Evolutionary conservation across 2,329 filamentous ascomycete genomes (phyloP), one percentile per base, ranked within the genome.

Genomic region (Trichophyton schoenleinii): DNA sequence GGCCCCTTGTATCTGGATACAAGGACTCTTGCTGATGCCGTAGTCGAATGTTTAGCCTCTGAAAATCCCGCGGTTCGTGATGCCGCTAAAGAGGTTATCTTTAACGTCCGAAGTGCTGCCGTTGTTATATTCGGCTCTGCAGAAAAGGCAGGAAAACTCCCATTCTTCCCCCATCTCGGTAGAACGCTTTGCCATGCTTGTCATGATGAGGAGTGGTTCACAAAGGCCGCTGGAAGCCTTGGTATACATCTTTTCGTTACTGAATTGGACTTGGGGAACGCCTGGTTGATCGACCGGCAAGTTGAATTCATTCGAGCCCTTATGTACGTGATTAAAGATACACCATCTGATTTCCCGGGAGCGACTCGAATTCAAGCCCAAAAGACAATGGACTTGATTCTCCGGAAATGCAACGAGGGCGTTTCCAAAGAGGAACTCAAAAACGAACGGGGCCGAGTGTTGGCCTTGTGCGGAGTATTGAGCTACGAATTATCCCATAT

Each of bases 191-290:
- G 89, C 67, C 94, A 99, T 71, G 91, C 89, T 66, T 99, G 94
- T 72, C 91, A 96, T 68, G 91, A 94, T 68, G 92, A 99, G 72
- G 94, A 99, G 69, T 99, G 95, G 94, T 99, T 96, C 70, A 91
- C 91, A 59, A 99, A 99, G 75, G 88, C 91, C 42, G 94, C 92
- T 57, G 94, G 94, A 44, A 91, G 88, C 60, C 77, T 92, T 20
- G 95, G 95, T 61, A 96, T 99, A 68, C 87, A 89, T 69, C 86
- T 95, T 61, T 78, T 99, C 62, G 86, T 92, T 36, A 92, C 89
- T 1, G 87, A 92, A 67, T 79, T 97, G 61, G 86, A 92, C 60
- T 80, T 99, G 55, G 90, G 90, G 48, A 88, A 95, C 68, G 72
- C 78, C 0, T 99, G 94, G 90, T 80, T 99, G 38, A 80, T 84